These are phyloP conservation scores for Onygenales sp. DNA, from an alignment of 2,329 filamentous ascomycete genomes.

Conservation along the genomic window DNA sequence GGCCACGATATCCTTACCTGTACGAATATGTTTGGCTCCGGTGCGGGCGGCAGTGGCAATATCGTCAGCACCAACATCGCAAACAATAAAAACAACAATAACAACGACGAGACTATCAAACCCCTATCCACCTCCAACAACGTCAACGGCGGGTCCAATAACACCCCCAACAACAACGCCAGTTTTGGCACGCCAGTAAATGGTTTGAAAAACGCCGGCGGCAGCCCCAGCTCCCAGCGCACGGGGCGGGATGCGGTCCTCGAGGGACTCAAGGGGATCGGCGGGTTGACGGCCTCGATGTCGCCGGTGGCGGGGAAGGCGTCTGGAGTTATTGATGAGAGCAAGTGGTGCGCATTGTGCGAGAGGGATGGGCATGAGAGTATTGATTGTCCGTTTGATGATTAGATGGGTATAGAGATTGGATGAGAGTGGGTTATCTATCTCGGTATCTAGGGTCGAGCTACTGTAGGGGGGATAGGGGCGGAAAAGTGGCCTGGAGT, in stretches of 20 bases:
- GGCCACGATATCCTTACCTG: slow-evolving; percentile 93
- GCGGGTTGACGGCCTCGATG: slow-evolving; percentile 28
- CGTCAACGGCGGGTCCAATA: neutral
- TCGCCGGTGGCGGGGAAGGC: slow-evolving; percentile 69
- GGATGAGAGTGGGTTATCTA: neutral
- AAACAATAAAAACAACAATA: slow-evolving; percentile 12
- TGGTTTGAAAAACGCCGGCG: neutral
- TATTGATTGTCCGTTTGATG: slow-evolving; percentile 87
- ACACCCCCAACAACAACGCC: neutral
- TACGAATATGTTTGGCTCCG: slow-evolving; percentile 69
- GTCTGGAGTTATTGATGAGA: slow-evolving; percentile 66
- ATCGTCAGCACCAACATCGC: slow-evolving; percentile 4
- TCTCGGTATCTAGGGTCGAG: too few relatives aligned
- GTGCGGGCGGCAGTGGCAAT: slow-evolving; percentile 11
- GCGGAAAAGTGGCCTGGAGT: too few relatives aligned
- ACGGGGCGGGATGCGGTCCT: slow-evolving; percentile 33
- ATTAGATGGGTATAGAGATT: slow-evolving; percentile 32
- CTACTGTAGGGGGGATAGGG: too few relatives aligned
- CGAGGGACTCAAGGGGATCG: slow-evolving; percentile 34
- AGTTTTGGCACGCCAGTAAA: neutral
- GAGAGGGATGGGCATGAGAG: slow-evolving; percentile 95
- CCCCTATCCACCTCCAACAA: neutral
- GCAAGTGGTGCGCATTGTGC: slow-evolving; percentile 95
- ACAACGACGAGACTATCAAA: slow-evolving; percentile 6
- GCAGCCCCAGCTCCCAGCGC: slow-evolving; percentile 21